Evolutionary conservation across 1,284 basidiomycete genomes (phyloP), one percentile per base, ranked within the genome.

Genomic region (Ceratobasidium sp.): DNA sequence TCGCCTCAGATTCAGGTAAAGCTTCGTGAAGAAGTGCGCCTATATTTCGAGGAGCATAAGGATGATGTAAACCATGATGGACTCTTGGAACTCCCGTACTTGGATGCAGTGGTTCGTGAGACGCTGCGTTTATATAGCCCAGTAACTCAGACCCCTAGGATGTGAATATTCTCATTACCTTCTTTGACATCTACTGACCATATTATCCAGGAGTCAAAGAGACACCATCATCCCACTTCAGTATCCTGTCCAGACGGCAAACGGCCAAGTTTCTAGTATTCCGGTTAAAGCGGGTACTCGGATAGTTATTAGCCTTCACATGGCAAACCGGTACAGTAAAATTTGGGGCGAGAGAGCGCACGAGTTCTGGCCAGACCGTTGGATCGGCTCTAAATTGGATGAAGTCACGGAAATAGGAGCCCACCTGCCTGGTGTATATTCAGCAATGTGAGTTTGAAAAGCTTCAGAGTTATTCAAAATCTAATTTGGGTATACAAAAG

Each of bases 101-200:
- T 91, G 41, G 87, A 91, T 75, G 83, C 83, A 5, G 88, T 93
- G 14, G 83, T 92, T 36, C 86, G 88, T 64, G 92, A 94, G 81
- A 81, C 83, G 0, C 83, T 93, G 34, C 82, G 92, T 41, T 77
- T 92, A 46, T 85, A 87, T 78, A 81, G 88, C 9, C 90, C 91
- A 0, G 88, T 91, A 4, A 85, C 87, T 3, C 83, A 81, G 55
- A 91, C 89, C 6, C 87, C 90, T 81, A 85, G 91, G 14, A 84
- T 87, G 67, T 70, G 23, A 36, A 55, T 58, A 8, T 32, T 36
- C 10, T 21, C n/a, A 2, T 12, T 18, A 39, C 36, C 14, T 14
- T 6, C 36, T 39, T 39, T 39, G 8, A 6, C 8, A 6, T 39
- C 14, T 39, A 6, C 36, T 39, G 14, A 39, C 14, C 36, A 6